Evolutionary conservation across 345 rosid species (phyloP).

Genomic region (Melaleuca quinquenervia): DNA sequence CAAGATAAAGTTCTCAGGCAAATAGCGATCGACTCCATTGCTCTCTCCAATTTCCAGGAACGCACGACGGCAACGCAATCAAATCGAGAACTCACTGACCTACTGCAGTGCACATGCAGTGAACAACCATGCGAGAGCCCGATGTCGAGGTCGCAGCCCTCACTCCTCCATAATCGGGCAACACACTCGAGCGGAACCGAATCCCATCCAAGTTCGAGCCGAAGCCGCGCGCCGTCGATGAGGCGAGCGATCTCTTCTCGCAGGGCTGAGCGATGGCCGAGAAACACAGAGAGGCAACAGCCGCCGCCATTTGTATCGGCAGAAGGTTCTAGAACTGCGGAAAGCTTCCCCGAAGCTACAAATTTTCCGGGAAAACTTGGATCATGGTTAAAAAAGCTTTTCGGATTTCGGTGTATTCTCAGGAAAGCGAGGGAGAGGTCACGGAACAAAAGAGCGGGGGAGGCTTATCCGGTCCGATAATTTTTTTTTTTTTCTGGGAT

Average conservation of each 20-base stretch:
- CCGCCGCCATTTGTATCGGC: conserved; percentile 29
- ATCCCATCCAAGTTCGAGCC: conserved; percentile 25
- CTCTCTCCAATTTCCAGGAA: not conserved
- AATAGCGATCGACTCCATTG: not conserved
- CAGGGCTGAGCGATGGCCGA: conserved; percentile 43
- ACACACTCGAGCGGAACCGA: conserved; percentile 25
- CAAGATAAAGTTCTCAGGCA: not conserved
- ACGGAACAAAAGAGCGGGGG: conserved; percentile 2
- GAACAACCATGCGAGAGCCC: conserved; percentile 35
- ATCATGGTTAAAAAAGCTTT: not conserved
- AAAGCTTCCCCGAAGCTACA: not conserved
- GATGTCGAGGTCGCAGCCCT: conserved; percentile 25
- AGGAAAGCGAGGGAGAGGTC: not conserved
- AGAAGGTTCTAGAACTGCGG: not conserved
- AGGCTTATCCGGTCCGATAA: conserved; percentile 23
- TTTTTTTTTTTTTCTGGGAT: not conserved
- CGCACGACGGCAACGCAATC: not conserved
- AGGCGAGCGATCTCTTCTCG: conserved; percentile 21
- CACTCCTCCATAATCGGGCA: conserved; percentile 20
- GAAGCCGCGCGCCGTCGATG: conserved; percentile 18
- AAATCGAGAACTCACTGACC: conserved; percentile 22
- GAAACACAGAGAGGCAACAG: conserved; percentile 61
- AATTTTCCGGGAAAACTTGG: not conserved
- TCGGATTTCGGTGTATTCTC: not conserved
- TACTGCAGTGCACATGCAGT: conserved; percentile 49